Evolutionary conservation across 2,329 filamentous ascomycete genomes (phyloP).

Genomic region (Sphaceloma murrayae): DNA sequence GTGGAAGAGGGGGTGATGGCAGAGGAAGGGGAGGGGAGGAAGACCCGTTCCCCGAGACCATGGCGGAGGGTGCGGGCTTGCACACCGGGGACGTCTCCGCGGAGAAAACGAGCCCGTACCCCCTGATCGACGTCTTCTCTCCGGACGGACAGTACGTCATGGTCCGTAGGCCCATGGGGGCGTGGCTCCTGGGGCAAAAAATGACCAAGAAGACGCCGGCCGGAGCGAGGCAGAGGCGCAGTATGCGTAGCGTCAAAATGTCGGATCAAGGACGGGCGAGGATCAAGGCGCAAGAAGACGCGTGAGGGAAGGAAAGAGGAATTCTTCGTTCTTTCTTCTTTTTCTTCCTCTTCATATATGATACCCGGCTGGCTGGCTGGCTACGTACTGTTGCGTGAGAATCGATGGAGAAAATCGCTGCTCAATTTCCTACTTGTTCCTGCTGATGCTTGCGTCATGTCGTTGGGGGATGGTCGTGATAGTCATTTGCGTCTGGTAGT

Average conservation of each 20-base stretch:
- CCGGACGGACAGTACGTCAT: conserved; percentile 76
- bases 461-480: too few relatives aligned
- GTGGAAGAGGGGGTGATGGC: conserved; percentile 18
- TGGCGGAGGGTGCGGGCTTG: conserved; percentile 16
- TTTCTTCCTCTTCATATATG: too few relatives aligned
- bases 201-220: conserved; percentile 41
- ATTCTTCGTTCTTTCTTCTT: too few relatives aligned
- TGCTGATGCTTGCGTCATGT: too few relatives aligned
- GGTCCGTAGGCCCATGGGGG: conserved; percentile 58
- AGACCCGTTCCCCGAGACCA: conserved; percentile 21
- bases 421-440: conserved; percentile 5
- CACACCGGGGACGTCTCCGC: conserved; percentile 18
- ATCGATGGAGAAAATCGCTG: not conserved
- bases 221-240: conserved; percentile 52
- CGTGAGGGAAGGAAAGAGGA: too few relatives aligned
- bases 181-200: conserved; percentile 52
- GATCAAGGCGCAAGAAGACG: not conserved
- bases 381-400: not conserved
- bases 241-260: conserved; percentile 39
- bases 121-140: conserved; percentile 72
- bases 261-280: conserved; percentile 16
- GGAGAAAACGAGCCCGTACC: conserved; percentile 28
- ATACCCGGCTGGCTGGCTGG: conserved; percentile 2
- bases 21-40: conserved; percentile 30
- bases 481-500: too few relatives aligned